Evolutionary conservation across 768 basidiomycete genomes (phyloP).

Genomic region (Cystobasidium tubakii): DNA sequence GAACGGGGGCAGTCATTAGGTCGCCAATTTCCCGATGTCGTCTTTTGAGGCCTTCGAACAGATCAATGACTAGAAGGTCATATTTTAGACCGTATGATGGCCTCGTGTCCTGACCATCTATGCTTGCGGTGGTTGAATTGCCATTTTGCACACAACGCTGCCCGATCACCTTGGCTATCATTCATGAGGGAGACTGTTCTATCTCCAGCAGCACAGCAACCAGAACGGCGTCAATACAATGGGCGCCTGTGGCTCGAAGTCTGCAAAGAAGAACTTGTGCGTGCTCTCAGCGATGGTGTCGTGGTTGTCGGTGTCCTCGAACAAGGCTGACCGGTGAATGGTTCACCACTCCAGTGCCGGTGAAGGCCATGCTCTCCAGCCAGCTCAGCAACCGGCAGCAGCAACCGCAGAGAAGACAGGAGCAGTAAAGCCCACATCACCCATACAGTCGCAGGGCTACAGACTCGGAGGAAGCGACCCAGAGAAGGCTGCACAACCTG

Average conservation of each 20-base stretch:
- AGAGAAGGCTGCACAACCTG: neutral
- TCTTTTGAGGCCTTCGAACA: too few species aligned
- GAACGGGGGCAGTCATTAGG: too few species aligned
- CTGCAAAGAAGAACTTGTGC: conserved; percentile 4
- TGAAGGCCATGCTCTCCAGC: neutral
- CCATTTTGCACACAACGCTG: neutral
- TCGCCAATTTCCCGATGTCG: too few species aligned
- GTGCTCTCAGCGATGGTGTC: neutral
- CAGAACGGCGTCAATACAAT: neutral
- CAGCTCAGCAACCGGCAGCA: neutral
- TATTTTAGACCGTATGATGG: too few species aligned
- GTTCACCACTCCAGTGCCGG: neutral
- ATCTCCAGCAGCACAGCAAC: neutral
- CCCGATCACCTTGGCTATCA: neutral
- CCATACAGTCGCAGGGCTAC: neutral
- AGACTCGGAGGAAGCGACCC: neutral
- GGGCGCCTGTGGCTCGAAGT: conserved; percentile 15
- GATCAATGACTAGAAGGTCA: too few species aligned
- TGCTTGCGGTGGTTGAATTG: neutral
- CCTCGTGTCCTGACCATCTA: too few species aligned
- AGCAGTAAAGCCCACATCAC: neutral
- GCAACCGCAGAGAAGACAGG: neutral
- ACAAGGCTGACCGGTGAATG: neutral
- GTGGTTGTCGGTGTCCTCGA: too few species aligned
- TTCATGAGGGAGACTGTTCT: neutral